Base-by-base conservation (phyloP, 148 eudicot species). In the Salicornia ramosissima region DNA sequence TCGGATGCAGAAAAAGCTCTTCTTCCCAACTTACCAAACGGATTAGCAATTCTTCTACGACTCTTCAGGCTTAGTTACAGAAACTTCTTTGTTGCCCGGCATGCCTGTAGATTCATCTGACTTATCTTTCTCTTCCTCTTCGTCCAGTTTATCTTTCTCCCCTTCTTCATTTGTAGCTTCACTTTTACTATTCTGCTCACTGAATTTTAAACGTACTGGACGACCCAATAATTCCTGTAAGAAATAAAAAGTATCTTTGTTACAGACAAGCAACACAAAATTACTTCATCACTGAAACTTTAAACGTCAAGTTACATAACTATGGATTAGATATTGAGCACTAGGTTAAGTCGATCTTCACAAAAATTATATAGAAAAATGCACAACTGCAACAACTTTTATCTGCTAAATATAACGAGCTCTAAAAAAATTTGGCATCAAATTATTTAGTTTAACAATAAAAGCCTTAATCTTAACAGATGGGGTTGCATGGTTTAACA, bases 221-320 rank as follows among this genome's bases (percentile, higher is more conserved):
- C 98, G 83, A 16, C 90, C 96, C 76, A 88, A 36, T 69, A 90
- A 65, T 75, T 90, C 96, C 98, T 93, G 72, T 67, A 77, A n/a
- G 22, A 45, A 46, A 51, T 14, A 51, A 50, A 49, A 1, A 11
- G 9, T 49, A 26, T 31, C 33, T 69, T 6, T 50, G 1, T 11
- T 34, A 21, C 47, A 21, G 33, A 49, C 18, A 65, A 64, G 10
- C 47, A 40, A 52, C 42, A 40, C 24, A 58, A 61, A 39, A 36
- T 31, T 42, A 51, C 11, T 26, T n/a, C 39, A 63, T 0, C 25
- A 13, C 31, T 4, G n/a, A 21, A 25, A 16, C 6, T 61, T 6
- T 34, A 30, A 24, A 15, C 50, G 40, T 40, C 19, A 33, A 8
- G 9, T 5, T 16, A 16, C 49, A 55, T 13, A 51, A 39, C 33